Base-by-base conservation (phyloP, 805 yeast genomes). In the Candida boidinii region DNA sequence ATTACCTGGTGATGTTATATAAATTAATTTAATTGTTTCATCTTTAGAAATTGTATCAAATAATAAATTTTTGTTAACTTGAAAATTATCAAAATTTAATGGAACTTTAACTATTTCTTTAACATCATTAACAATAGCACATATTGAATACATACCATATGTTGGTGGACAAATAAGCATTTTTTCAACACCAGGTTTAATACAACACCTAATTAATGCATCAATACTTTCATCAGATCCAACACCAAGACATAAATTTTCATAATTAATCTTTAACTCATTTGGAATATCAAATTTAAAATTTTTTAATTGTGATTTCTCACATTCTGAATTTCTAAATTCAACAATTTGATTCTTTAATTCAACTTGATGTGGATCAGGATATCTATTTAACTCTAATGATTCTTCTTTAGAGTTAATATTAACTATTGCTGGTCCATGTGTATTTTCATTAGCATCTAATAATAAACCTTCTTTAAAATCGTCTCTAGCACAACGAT, bases 151-250 rank as follows among this genome's bases (percentile, higher is more conserved):
- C 98, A 92, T 92, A 6, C 97, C 96, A 51, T 92, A 92, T 0
- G 98, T 92, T 27, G 98, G 97, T 3, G 97, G 96, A 54, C 95
- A 79, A 2, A 76, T 74, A 45, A 92, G 60, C 50, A 92, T 58
- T 53, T 86, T 90, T 39, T 88, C 96, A 41, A 64, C 67, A 2
- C 82, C 83, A 3, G 98, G 98, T 5, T 57, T 63, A 49, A 96
- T 84, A 34, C 81, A 70, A 34, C 94, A 84, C 46, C 98, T 66
- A 40, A 92, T 78, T 35, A 90, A 59, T 26, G 92, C 71, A 53
- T 92, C 98, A 39, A 92, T 87, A 48, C 92, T 76, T 58, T 92
- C 98, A 56, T 92, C 98, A 1, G 96, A 88, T 1, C 98, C 98
- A 10, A 92, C 98, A 28, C 98, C 98, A 22, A 92, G 67, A 51